Percentiles rank a stretch among this genome's conserved stretches.
Conservation (phyloP, 73 alveolate genomes). For the Paramecium primaurelia region DNA sequence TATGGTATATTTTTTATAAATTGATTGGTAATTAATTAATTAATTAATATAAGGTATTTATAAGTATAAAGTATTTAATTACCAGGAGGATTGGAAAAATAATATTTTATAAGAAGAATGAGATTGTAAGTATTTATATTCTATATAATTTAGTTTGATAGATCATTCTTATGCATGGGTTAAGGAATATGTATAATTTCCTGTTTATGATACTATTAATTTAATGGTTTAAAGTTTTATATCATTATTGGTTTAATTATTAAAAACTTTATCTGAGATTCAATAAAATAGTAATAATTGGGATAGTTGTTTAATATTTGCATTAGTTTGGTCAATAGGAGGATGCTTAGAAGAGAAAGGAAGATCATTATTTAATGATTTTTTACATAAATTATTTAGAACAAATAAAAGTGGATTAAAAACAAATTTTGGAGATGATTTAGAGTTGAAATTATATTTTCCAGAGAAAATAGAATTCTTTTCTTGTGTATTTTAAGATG, state of each 20-base stretch:
- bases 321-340: slow-evolving; percentile 97
- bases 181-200: neutral
- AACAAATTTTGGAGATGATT: neutral
- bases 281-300: neutral
- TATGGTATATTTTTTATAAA: slow-evolving; percentile 85
- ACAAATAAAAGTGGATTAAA: neutral
- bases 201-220: neutral
- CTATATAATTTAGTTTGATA: neutral
- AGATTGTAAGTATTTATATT: slow-evolving; percentile 64
- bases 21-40: neutral
- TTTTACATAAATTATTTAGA: slow-evolving; percentile 72
- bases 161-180: slow-evolving; percentile 58
- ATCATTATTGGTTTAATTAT: slow-evolving; percentile 57
- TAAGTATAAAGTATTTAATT: slow-evolving; percentile 82
- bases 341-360: slow-evolving; percentile 93
- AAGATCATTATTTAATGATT: slow-evolving; percentile 82
- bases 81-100: slow-evolving; percentile 65
- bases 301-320: slow-evolving; percentile 52
- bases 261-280: neutral
- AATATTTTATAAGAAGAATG: slow-evolving; percentile 31
- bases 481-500: slow-evolving; percentile 70
- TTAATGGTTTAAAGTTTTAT: slow-evolving; percentile 74
- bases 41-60: slow-evolving; percentile 60
- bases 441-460: slow-evolving; percentile 17
- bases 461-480: slow-evolving; percentile 61